Evolutionary conservation across 208 protist genomes (phyloP).

Genomic region (Histomonas meleagridis): DNA sequence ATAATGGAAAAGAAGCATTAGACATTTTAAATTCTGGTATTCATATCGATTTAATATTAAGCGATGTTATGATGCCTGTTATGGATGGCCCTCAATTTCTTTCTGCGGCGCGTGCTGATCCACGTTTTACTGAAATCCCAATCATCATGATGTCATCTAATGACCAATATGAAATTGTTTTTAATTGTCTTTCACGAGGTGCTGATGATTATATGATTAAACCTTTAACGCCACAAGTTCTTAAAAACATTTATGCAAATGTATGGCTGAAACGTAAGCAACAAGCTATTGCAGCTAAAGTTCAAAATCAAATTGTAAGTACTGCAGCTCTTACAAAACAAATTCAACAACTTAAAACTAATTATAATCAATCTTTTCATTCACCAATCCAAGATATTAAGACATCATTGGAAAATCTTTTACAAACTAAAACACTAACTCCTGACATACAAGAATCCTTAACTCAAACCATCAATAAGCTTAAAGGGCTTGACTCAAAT

Average conservation of each 20-base stretch:
- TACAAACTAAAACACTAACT: background rate
- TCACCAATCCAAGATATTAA: background rate
- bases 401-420: background rate
- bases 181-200: constrained; percentile 3
- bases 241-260: background rate
- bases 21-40: background rate
- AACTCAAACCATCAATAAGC: background rate
- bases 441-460: background rate
- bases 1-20: background rate
- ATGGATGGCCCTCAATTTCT: background rate
- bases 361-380: background rate
- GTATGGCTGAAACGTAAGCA: constrained; percentile 2
- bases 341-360: background rate
- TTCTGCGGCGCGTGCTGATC: background rate
- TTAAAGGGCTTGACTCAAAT: background rate
- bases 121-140: background rate
- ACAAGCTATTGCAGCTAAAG: background rate
- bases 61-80: constrained; percentile 4
- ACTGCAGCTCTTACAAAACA: background rate
- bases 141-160: constrained; percentile 33
- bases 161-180: constrained; percentile 31
- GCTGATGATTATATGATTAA: constrained; percentile 30
- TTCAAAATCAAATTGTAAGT: background rate
- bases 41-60: background rate
- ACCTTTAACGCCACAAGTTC: background rate